Percentiles rank a stretch among this genome's conserved stretches.
Conservation (phyloP, 177 flowering plant species). For the Vitis hybrid region DNA sequence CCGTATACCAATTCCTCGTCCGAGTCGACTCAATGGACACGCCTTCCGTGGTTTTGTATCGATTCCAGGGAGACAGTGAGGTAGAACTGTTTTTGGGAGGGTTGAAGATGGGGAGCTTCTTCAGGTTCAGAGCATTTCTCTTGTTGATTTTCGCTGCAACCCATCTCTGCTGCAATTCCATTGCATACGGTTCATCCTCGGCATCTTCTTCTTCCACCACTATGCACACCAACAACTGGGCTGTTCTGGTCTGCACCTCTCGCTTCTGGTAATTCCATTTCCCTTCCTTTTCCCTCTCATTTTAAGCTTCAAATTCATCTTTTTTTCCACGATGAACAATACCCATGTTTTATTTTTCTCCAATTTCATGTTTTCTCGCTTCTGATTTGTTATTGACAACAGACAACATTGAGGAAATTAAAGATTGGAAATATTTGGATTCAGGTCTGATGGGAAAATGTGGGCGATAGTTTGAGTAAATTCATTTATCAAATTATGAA, state of each 20-base stretch:
- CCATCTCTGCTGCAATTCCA: slow-evolving; percentile 19
- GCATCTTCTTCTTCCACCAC: slow-evolving; percentile 41
- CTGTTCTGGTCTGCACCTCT: slow-evolving; percentile 93
- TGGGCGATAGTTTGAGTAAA: too few relatives aligned
- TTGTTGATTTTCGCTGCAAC: slow-evolving; percentile 19
- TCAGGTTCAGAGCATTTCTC: not conserved
- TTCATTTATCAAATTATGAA: too few relatives aligned
- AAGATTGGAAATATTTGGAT: too few relatives aligned
- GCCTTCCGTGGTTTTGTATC: not conserved
- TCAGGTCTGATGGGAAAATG: too few relatives aligned
- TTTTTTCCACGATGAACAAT: not conserved
- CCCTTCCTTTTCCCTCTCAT: not conserved
- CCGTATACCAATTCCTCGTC: too few relatives aligned
- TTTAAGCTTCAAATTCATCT: not conserved
- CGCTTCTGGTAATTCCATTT: slow-evolving; percentile 71
- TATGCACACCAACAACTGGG: slow-evolving; percentile 97
- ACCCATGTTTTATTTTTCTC: too few relatives aligned
- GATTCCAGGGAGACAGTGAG: not conserved
- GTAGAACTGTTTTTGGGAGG: not conserved
- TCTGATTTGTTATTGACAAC: too few relatives aligned
- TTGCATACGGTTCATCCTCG: slow-evolving; percentile 26
- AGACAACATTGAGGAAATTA: too few relatives aligned
- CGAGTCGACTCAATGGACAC: too few relatives aligned
- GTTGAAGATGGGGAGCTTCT: not conserved
- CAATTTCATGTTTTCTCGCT: too few relatives aligned